These are phyloP conservation scores for Fusarium neocosmosporiellum DNA, from an alignment of 2,329 filamentous ascomycete species.

Conservation along the genomic window DNA sequence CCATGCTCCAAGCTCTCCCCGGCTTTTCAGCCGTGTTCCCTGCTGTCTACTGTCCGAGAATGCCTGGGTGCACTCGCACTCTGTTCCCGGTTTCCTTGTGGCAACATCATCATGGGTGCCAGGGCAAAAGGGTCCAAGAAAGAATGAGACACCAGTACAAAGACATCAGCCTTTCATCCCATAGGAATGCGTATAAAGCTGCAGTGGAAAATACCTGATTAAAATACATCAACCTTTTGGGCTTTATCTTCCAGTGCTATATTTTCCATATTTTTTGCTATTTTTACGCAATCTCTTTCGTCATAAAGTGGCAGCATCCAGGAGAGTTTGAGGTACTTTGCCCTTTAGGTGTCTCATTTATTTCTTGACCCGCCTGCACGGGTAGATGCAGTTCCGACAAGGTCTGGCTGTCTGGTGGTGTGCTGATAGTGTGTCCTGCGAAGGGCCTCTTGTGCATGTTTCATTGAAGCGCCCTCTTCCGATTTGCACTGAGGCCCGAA, in stretches of 20 bases:
- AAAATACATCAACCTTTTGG: neutral
- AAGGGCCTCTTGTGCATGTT: neutral
- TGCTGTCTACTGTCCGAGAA: slow-evolving; percentile 6
- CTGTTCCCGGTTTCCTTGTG: slow-evolving; percentile 21
- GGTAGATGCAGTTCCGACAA: slow-evolving; percentile 3
- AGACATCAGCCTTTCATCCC: neutral
- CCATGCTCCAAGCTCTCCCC: slow-evolving; percentile 25
- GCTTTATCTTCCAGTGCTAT: neutral
- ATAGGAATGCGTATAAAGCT: neutral
- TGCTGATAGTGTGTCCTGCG: neutral
- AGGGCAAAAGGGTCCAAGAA: neutral
- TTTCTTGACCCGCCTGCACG: neutral
- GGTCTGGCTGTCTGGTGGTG: neutral
- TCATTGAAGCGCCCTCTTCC: neutral
- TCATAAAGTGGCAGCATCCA: neutral
- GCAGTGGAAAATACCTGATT: neutral
- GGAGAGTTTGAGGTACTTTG: neutral
- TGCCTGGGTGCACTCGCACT: slow-evolving; percentile 18
- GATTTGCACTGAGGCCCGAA: neutral
- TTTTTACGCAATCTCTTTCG: neutral
- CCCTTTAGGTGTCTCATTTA: neutral
- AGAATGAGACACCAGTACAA: neutral
- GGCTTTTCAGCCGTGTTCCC: slow-evolving; percentile 30
- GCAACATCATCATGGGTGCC: slow-evolving; percentile 5
- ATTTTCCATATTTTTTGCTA: neutral